Evolutionary conservation across 176 grass and related monocot genomes (phyloP).

Genomic region (Neostapfia colusana): DNA sequence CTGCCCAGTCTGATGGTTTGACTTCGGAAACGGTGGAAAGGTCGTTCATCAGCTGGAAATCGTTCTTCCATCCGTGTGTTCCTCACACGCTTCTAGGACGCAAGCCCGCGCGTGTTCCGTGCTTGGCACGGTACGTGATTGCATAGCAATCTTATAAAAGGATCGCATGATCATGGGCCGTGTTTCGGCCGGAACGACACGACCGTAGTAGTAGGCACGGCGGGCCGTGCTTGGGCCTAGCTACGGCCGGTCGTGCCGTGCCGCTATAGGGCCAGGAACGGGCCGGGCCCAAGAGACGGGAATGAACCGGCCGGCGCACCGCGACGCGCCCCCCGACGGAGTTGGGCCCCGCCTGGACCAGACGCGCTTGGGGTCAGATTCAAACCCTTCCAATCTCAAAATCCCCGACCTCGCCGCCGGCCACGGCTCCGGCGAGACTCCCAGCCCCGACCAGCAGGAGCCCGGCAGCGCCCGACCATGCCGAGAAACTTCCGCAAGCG

Average conservation of each 20-base stretch:
- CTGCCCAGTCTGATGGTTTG: not conserved
- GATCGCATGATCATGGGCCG: too few relatives aligned
- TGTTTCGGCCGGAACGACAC: too few relatives aligned
- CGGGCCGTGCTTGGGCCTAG: too few relatives aligned
- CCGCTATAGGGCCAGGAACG: too few relatives aligned
- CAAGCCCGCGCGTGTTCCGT: too few relatives aligned
- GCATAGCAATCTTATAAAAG: too few relatives aligned
- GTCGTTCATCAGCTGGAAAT: too few relatives aligned
- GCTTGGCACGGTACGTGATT: too few relatives aligned
- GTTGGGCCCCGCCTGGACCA: not conserved
- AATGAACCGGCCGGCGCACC: not conserved
- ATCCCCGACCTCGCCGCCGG: constrained; percentile 42
- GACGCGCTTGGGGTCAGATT: not conserved
- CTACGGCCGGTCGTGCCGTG: too few relatives aligned
- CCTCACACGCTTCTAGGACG: too few relatives aligned
- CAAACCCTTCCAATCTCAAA: constrained; percentile 22
- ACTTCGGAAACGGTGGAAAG: not conserved
- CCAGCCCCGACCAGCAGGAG: not conserved
- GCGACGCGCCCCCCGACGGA: not conserved
- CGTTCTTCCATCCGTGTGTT: too few relatives aligned
- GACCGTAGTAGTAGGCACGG: too few relatives aligned
- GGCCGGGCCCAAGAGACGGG: not conserved
- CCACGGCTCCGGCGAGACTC: constrained; percentile 28
- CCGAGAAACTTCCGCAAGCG: constrained; percentile 71
- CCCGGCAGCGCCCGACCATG: constrained; percentile 24